Conservation (phyloP, 1,284 basidiomycete genomes). For the Somion occarium region DNA sequence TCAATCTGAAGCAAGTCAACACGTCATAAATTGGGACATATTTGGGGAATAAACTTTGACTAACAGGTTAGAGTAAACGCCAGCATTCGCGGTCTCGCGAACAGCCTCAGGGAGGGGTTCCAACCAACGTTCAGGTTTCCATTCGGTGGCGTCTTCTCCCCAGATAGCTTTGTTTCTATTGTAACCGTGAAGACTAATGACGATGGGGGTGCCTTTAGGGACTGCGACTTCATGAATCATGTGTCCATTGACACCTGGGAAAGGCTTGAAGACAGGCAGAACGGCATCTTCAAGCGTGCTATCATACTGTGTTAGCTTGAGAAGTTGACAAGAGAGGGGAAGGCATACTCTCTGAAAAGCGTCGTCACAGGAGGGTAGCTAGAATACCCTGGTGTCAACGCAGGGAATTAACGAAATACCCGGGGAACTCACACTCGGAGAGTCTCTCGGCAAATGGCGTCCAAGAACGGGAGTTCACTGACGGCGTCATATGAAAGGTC, state of each 20-base stretch:
- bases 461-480: constrained; percentile 19
- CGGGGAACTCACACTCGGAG: constrained; percentile 17
- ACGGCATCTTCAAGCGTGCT: constrained; percentile 39
- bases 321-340: background rate
- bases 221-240: constrained; percentile 35
- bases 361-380: constrained; percentile 9
- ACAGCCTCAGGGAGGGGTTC: constrained; percentile 15
- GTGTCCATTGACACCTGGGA: constrained; percentile 34
- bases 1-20: constrained; percentile 1
- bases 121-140: constrained; percentile 20
- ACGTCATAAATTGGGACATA: background rate
- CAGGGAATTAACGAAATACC: background rate
- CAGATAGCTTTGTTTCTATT: constrained; percentile 47
- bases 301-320: background rate
- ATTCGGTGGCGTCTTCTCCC: constrained; percentile 25
- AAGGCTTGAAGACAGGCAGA: constrained; percentile 42
- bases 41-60: background rate
- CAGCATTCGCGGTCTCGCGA: constrained; percentile 13
- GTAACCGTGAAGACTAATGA: constrained; percentile 35
- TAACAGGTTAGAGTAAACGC: constrained; percentile 13
- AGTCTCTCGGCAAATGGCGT: constrained; percentile 20
- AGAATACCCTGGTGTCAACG: too few species aligned
- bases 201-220: constrained; percentile 39
- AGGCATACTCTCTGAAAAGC: constrained; percentile 7
- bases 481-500: constrained; percentile 16